Evolutionary conservation across 768 basidiomycete genomes (phyloP).

Genomic region (Tricholoma bakamatsutake): DNA sequence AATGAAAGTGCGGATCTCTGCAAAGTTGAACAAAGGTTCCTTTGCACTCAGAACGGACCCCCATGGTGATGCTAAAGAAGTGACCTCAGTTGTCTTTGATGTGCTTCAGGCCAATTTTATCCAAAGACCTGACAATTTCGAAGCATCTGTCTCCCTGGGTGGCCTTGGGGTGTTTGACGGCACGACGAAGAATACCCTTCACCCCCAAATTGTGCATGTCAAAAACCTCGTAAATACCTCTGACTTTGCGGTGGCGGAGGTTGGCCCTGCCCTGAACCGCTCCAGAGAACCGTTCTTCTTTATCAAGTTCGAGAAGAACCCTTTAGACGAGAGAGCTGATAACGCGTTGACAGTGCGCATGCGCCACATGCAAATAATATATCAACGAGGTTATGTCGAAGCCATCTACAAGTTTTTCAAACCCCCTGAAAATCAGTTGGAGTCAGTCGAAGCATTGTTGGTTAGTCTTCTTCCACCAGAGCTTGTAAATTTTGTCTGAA

Average conservation of each 20-base stretch:
- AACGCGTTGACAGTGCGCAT: slow-evolving; percentile 84
- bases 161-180: slow-evolving; percentile 88
- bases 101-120: slow-evolving; percentile 77
- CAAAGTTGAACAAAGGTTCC: slow-evolving; percentile 82
- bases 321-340: slow-evolving; percentile 87
- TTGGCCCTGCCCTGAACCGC: slow-evolving; percentile 16
- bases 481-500: neutral
- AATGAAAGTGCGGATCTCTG: slow-evolving; percentile 66
- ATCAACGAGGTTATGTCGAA: slow-evolving; percentile 91
- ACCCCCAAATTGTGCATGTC: slow-evolving; percentile 87
- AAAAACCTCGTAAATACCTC: slow-evolving; percentile 22
- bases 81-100: slow-evolving; percentile 86
- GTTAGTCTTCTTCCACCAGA: slow-evolving; percentile 34
- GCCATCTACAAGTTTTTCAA: slow-evolving; percentile 88
- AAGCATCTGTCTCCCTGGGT: slow-evolving; percentile 78
- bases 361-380: slow-evolving; percentile 96
- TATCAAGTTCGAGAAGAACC: slow-evolving; percentile 87
- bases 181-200: slow-evolving; percentile 72
- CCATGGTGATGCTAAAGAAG: slow-evolving; percentile 54
- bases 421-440: slow-evolving; percentile 90
- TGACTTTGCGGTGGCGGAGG: slow-evolving; percentile 6
- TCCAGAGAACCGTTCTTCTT: slow-evolving; percentile 71
- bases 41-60: slow-evolving; percentile 79
- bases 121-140: slow-evolving; percentile 84
- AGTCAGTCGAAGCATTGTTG: slow-evolving; percentile 90